A percentile compares a stretch with the other conserved stretches of the same genome.
These are phyloP conservation scores for Komagataella populi DNA, from an alignment of 805 yeast genomes.

Conservation along the genomic window DNA sequence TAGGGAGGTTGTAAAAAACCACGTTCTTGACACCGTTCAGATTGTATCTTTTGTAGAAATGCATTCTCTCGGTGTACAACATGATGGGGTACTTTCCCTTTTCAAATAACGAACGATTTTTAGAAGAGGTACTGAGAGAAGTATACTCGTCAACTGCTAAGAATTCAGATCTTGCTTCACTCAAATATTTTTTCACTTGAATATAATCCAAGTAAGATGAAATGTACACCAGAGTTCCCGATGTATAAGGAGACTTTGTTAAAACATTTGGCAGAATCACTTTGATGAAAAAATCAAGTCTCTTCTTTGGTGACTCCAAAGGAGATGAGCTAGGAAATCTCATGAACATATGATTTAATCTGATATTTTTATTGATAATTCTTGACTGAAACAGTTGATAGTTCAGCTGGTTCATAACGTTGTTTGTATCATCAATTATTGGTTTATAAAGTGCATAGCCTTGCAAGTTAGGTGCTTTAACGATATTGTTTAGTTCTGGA, in stretches of 20 bases:
- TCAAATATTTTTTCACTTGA: constrained; percentile 59
- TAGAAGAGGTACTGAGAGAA: constrained; percentile 51
- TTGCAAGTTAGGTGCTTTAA: constrained; percentile 37
- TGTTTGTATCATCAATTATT: constrained; percentile 25
- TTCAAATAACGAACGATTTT: constrained; percentile 58
- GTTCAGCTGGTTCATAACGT: constrained; percentile 54
- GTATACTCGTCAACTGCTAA: constrained; percentile 79
- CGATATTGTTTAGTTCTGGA: constrained; percentile 65
- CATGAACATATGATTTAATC: constrained; percentile 55
- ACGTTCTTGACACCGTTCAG: constrained; percentile 75
- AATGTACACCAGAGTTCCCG: constrained; percentile 68
- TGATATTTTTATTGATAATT: constrained; percentile 21
- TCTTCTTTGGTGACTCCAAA: constrained; percentile 59
- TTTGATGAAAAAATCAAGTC: constrained; percentile 71
- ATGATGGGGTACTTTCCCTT: constrained; percentile 30
- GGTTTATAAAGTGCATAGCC: constrained; percentile 51
- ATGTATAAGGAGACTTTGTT: constrained; percentile 45
- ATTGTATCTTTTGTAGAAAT: constrained; percentile 79
- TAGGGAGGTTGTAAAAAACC: constrained; percentile 72
- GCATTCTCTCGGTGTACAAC: constrained; percentile 89
- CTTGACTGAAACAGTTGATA: constrained; percentile 14
- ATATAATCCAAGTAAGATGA: constrained; percentile 83
- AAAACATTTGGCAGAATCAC: constrained; percentile 60
- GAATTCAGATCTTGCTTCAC: constrained; percentile 47
- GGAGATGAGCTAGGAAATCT: constrained; percentile 50